These are phyloP conservation scores for Adansonia grandidieri DNA, from an alignment of 441 rosid species.

Conservation along the genomic window DNA sequence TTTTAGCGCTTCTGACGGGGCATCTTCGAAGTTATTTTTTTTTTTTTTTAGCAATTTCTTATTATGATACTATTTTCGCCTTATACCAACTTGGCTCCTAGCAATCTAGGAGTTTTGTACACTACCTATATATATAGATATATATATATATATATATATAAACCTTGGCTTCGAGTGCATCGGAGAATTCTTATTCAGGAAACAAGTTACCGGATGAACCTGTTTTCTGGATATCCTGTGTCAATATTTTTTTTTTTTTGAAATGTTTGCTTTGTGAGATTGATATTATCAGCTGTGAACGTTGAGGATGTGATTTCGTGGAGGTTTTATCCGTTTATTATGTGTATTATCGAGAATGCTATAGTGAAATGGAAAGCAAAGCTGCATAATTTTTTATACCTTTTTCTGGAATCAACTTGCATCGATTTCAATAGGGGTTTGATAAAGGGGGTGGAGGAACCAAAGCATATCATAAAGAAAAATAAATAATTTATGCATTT, in stretches of 20 bases:
- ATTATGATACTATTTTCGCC: too few relatives aligned
- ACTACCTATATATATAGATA: too few relatives aligned
- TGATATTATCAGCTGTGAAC: background rate
- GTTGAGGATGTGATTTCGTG: background rate
- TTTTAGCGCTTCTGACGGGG: too few relatives aligned
- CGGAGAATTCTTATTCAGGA: background rate
- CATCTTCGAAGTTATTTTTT: too few relatives aligned
- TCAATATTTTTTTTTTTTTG: background rate
- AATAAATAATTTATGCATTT: too few relatives aligned
- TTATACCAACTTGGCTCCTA: too few relatives aligned
- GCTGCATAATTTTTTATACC: background rate
- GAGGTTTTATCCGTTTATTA: background rate
- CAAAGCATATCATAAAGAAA: background rate
- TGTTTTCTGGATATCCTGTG: background rate
- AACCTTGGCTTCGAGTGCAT: background rate
- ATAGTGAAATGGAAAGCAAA: background rate
- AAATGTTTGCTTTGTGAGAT: background rate
- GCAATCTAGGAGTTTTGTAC: too few relatives aligned
- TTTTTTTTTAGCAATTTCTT: too few relatives aligned
- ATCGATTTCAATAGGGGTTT: background rate
- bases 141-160: too few relatives aligned
- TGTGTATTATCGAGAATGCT: background rate
- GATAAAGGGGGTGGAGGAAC: background rate
- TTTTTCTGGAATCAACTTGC: background rate
- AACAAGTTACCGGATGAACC: background rate